These are phyloP conservation scores for Vicia faba DNA, from an alignment of 306 rosid genomes.

Conservation along the genomic window DNA sequence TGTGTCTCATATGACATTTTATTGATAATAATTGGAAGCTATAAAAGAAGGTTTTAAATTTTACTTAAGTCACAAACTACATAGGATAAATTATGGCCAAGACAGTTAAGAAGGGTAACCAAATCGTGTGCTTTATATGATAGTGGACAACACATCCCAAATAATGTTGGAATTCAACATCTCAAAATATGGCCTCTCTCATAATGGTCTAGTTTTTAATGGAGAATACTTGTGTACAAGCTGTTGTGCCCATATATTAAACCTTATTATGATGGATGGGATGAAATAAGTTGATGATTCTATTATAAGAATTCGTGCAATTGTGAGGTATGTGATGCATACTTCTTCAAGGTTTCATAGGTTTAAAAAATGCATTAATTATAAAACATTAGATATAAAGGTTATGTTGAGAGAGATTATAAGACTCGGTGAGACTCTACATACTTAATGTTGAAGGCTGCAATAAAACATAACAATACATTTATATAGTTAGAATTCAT, in stretches of 20 bases:
- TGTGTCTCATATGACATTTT: not conserved
- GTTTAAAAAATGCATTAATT: too few relatives aligned
- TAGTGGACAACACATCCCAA: not conserved
- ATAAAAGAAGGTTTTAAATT: not conserved
- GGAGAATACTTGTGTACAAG: not conserved
- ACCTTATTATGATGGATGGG: not conserved
- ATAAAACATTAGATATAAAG: too few relatives aligned
- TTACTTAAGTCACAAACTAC: not conserved
- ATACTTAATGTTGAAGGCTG: too few relatives aligned
- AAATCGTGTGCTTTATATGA: not conserved
- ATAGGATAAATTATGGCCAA: not conserved
- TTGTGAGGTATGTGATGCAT: too few relatives aligned
- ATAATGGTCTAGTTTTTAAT: not conserved
- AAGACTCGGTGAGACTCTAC: too few relatives aligned
- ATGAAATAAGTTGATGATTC: not conserved
- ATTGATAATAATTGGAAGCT: not conserved
- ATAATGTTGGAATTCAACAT: slow-evolving; percentile 1
- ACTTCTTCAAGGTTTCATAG: too few relatives aligned
- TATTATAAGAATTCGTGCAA: too few relatives aligned
- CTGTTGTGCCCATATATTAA: not conserved
- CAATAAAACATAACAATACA: too few relatives aligned
- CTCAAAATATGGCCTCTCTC: not conserved
- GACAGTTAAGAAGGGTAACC: not conserved
- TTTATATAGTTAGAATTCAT: too few relatives aligned
- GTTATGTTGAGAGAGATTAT: too few relatives aligned